These are phyloP conservation scores for Piloderma croceum DNA, from an alignment of 768 basidiomycete species.

Conservation along the genomic window DNA sequence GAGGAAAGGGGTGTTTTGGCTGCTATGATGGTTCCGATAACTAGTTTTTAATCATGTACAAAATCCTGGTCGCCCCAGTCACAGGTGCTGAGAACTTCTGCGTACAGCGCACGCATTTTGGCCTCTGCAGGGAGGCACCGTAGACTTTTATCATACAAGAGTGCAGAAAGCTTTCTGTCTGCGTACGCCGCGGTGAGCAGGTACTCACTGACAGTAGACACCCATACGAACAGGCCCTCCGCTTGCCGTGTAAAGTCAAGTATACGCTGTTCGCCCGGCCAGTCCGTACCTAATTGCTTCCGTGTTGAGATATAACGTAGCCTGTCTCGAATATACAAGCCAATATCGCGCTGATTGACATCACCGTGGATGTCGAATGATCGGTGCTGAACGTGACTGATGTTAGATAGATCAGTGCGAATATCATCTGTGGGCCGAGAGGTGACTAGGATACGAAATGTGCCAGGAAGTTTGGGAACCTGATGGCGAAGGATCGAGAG, in stretches of 20 bases:
- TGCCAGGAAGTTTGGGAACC: slow-evolving; percentile 12
- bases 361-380: slow-evolving; percentile 10
- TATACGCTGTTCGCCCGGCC: no score
- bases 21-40: no score
- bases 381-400: slow-evolving; percentile 1
- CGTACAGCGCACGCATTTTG: slow-evolving; percentile 11
- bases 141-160: slow-evolving; percentile 5
- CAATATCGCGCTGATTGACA: slow-evolving; percentile 14
- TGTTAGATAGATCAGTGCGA: slow-evolving; percentile 2
- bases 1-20: no score
- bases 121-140: slow-evolving; percentile 8
- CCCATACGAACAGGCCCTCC: no score
- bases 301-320: slow-evolving; percentile 12
- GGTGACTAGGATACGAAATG: slow-evolving; percentile 18
- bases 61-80: slow-evolving; percentile 13
- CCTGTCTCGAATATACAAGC: slow-evolving; percentile 7
- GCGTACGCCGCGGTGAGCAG: slow-evolving; percentile 7
- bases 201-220: slow-evolving; percentile 14
- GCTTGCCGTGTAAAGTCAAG: no score
- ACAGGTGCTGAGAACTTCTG: slow-evolving; percentile 7
- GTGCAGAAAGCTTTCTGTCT: slow-evolving; percentile 9
- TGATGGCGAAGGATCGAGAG: slow-evolving; percentile 12
- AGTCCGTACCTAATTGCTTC: no score
- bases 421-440: slow-evolving; percentile 14
- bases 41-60: no score